Evolutionary conservation across 2,329 filamentous ascomycete species (phyloP).

Genomic region (Calcarisporium arbuscula): DNA sequence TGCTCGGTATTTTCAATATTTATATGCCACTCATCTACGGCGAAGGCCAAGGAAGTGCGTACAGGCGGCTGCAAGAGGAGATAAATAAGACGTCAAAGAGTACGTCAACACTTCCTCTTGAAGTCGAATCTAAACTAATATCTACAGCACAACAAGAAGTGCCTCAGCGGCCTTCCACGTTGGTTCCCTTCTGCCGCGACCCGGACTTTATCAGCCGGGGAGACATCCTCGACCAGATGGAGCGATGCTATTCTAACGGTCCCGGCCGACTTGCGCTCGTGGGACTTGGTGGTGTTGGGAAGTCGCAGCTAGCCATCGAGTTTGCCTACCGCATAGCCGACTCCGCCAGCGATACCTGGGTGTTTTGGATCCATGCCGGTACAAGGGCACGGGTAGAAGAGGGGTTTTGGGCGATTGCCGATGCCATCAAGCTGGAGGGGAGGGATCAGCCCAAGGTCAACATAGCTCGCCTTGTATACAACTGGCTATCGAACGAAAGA

Average conservation of each 20-base stretch:
- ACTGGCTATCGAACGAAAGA: conserved; percentile 21
- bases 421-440: conserved; percentile 18
- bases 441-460: conserved; percentile 17
- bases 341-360: conserved; percentile 8
- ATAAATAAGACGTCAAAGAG: too few relatives aligned
- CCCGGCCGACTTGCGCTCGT: conserved; percentile 20
- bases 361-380: conserved; percentile 29
- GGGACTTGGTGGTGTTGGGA: conserved; percentile 27
- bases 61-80: conserved; percentile 2
- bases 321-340: background rate
- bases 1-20: conserved; percentile 8
- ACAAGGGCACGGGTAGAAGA: conserved; percentile 24
- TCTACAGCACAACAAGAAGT: background rate
- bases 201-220: conserved; percentile 22
- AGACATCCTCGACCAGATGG: conserved; percentile 16
- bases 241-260: conserved; percentile 13
- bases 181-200: conserved; percentile 22
- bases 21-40: conserved; percentile 8
- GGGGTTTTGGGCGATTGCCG: conserved; percentile 24
- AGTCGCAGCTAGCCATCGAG: conserved; percentile 4
- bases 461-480: conserved; percentile 17
- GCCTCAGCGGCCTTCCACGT: conserved; percentile 3
- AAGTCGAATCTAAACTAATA: too few relatives aligned
- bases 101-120: too few relatives aligned
- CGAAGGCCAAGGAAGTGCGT: conserved; percentile 5